Base-by-base conservation (phyloP, 176 grass and related monocot species). In the Musa troglodytarum region DNA sequence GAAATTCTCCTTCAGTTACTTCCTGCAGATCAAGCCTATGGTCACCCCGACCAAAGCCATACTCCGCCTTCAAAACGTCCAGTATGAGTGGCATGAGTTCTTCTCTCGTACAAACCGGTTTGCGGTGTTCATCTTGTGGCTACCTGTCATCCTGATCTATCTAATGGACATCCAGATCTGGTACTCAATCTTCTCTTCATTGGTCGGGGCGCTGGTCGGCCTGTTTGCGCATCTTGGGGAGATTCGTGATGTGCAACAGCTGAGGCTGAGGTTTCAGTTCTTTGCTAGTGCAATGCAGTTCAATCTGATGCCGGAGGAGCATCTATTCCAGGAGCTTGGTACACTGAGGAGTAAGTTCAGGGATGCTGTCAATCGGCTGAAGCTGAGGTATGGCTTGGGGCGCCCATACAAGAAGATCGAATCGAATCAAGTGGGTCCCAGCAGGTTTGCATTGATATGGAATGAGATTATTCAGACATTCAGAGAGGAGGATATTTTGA, bases 141-240 rank as follows among this genome's bases (percentile, higher is more conserved):
- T 85, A 15, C 94, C 94, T 72, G 88, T 98, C 50, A 75, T 98
- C 50, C 86, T 98, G 75, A 88, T 98, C 75, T 98, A 98, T 58
- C 80, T 98, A 12, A 91, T 98, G 90, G 94, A 98, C 83, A 93
- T 93, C 74, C 94, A 98, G 69, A 98, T 98, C 67, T 98, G 94
- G 94, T 98, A 91, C 86, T 74, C 94, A 8, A 86, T 98, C 52
- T 87, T 98, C 72, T 98, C 94, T 54, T 93, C 94, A 34, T 64
- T 98, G 67, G 79, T 70, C 0, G 94, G 94, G 29, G 94, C 84
- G 54, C 88, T 98, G 25, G 80, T 93, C 8, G 94, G 94, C 1
- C 82, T 98, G 26, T 98, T 98, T 82, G 93, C 90, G 17, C 90
- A 98, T 77, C 80, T 98, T 20, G 94, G 94, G 20, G 94, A 98